phyloP scores from a whole-genome alignment of 176 grass and related monocot genomes.

The Avena atlantica region DNA sequence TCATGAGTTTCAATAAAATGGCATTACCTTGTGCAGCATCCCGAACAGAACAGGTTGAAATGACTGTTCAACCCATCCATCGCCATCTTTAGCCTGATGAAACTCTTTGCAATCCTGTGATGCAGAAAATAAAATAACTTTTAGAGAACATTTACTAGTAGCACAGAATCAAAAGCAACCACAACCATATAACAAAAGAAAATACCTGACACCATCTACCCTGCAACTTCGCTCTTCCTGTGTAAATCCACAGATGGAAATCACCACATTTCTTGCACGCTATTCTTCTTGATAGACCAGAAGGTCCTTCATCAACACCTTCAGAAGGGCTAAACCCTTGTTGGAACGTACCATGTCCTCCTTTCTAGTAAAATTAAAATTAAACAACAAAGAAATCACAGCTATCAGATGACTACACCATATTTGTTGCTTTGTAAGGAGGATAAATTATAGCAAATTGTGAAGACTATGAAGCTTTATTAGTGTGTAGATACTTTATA shows the following conservation, averaged over 20 bases:
- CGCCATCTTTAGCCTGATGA: slow-evolving; percentile 98
- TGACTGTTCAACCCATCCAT: slow-evolving; percentile 99
- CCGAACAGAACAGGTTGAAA: slow-evolving; percentile 86
- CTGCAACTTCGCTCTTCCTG: slow-evolving; percentile 83
- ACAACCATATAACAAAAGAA: slow-evolving; percentile 23
- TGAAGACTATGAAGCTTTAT: slow-evolving; percentile 6
- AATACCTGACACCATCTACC: slow-evolving; percentile 99
- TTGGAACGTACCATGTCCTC: slow-evolving; percentile 68
- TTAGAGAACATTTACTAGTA: slow-evolving; percentile 19
- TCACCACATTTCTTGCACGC: slow-evolving; percentile 87
- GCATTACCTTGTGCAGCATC: slow-evolving; percentile 77
- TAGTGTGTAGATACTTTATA: neutral
- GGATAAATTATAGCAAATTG: slow-evolving; percentile 28
- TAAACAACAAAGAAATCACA: slow-evolving; percentile 25
- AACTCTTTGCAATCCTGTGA: slow-evolving; percentile 93
- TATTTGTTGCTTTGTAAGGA: neutral
- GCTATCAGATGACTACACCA: slow-evolving; percentile 7
- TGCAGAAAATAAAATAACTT: neutral
- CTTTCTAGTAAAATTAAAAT: slow-evolving; percentile 64
- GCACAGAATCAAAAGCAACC: slow-evolving; percentile 14
- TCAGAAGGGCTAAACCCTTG: slow-evolving; percentile 82
- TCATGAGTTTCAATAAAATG: slow-evolving; percentile 32
- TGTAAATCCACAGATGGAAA: slow-evolving; percentile 90
- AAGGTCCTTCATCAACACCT: slow-evolving; percentile 74
- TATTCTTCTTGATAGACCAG: slow-evolving; percentile 88